Evolutionary conservation across 805 yeast genomes (phyloP), one percentile per base, ranked within the genome.

Genomic region (Yamadazyma sp.): DNA sequence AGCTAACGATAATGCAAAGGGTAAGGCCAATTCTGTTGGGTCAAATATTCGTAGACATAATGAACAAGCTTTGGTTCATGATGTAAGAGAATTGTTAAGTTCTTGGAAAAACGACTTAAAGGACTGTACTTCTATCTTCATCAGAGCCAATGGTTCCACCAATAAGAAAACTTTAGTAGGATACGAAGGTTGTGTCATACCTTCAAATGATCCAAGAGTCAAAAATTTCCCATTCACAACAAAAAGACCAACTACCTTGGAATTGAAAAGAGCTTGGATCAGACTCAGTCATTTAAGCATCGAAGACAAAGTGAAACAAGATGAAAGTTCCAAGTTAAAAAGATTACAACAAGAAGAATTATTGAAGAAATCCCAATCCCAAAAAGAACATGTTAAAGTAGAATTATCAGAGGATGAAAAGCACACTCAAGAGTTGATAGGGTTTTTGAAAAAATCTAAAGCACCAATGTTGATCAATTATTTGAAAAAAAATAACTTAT

Each of bases 11-110:
- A 86, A 82, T 52, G 84, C 95, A 1, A 77, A 83, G 46, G 98
- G 98, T 4, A 91, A 89, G 55, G 98, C 98, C 6, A 87, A 87
- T 43, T 87, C 96, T 17, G 98, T 96, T 0, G 98, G 98, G 33
- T 83, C 97, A 1, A 78, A 79, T 35, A 70, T 93, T 30, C 79
- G 98, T 64, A 72, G 98, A 42, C 80, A 87, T 49, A 91, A 89
- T 50, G 98, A 93, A 59, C 82, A 79, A 38, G 91, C 91, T 1
- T 67, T 93, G 38, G 76, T 76, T 37, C 70, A 73, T 35, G 98
- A 93, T 43, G 79, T 93, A n/a, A 71, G 82, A 38, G 82, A 78
- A 23, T 57, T 89, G 29, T 53, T 93, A 28, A 56, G 53, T 3
- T 58, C 63, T 12, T 93, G 98, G 98, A 70, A 69, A 42, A 52